These are phyloP conservation scores for Rhododendron kiyosumense DNA, from an alignment of 148 eudicot species.

Conservation along the genomic window DNA sequence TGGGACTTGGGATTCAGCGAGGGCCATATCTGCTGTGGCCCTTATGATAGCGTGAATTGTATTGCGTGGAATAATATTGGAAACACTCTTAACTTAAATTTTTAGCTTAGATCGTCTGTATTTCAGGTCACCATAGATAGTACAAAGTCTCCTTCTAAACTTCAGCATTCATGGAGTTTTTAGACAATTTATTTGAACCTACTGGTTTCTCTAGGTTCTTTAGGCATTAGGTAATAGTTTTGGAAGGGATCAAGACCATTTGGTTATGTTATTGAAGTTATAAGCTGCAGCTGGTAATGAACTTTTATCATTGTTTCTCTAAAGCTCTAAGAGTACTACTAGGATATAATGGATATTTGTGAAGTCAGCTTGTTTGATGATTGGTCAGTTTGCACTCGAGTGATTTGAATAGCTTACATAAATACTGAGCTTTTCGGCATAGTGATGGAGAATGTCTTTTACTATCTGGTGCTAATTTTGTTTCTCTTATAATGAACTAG, in stretches of 20 bases:
- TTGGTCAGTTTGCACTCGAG: neutral
- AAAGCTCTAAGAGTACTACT: neutral
- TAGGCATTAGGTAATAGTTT: neutral
- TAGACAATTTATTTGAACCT: neutral
- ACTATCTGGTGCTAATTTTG: neutral
- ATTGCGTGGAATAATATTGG: neutral
- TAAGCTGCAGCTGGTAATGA: neutral
- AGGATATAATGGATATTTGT: neutral
- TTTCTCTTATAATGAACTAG: constrained; percentile 23
- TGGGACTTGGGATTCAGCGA: neutral
- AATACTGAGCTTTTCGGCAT: neutral
- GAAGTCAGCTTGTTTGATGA: neutral
- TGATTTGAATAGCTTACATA: neutral
- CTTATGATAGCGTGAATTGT: neutral
- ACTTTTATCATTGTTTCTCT: neutral
- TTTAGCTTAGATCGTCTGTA: neutral
- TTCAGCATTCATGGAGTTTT: neutral
- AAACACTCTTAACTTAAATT: neutral
- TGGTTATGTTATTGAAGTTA: neutral
- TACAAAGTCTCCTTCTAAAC: neutral
- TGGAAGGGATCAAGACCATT: neutral
- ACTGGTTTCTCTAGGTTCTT: neutral
- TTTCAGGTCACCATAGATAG: neutral
- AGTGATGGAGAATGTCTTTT: neutral
- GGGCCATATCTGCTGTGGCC: neutral